Conservation (phyloP, 2,329 filamentous ascomycete species). For the Colletotrichum sansevieriae region DNA sequence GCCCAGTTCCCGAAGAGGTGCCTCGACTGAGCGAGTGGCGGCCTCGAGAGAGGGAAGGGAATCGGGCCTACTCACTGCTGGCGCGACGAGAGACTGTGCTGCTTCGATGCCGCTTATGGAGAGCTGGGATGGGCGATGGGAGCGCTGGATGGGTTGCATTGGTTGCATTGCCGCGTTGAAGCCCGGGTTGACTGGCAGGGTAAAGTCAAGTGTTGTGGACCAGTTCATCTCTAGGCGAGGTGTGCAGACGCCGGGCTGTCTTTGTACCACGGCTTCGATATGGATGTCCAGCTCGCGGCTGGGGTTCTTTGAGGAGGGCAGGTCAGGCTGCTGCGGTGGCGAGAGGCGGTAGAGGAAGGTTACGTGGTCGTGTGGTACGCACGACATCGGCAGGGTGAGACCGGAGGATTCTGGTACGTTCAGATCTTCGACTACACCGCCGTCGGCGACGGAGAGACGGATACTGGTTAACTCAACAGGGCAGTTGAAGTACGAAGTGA, state of each 20-base stretch:
- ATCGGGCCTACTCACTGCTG: slow-evolving; percentile 70
- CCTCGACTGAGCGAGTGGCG: slow-evolving; percentile 60
- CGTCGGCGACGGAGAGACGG: slow-evolving; percentile 68
- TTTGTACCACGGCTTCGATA: slow-evolving; percentile 70
- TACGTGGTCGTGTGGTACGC: slow-evolving; percentile 80
- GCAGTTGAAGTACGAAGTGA: slow-evolving; percentile 77
- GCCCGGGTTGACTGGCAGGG: slow-evolving; percentile 72
- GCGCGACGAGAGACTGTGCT: slow-evolving; percentile 67
- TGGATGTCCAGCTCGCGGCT: slow-evolving; percentile 69
- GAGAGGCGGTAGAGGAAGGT: slow-evolving; percentile 79
- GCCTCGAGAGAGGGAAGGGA: slow-evolving; percentile 71
- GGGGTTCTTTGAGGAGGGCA: slow-evolving; percentile 57
- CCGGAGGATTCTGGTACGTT: slow-evolving; percentile 60
- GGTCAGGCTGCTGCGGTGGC: slow-evolving; percentile 61
- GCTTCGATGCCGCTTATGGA: slow-evolving; percentile 70
- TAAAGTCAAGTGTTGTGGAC: slow-evolving; percentile 78
- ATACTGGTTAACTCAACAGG: slow-evolving; percentile 73
- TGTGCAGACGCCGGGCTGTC: slow-evolving; percentile 68
- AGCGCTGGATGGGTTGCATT: slow-evolving; percentile 70
- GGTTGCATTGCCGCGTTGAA: slow-evolving; percentile 69
- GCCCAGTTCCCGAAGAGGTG: slow-evolving; percentile 71
- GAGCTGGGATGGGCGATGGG: slow-evolving; percentile 73
- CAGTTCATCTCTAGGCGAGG: slow-evolving; percentile 75
- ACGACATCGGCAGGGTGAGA: slow-evolving; percentile 68
- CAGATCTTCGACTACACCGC: slow-evolving; percentile 71